These are phyloP conservation scores for Eragrostis curvula DNA, from an alignment of 176 grass and related monocot species.

Conservation along the genomic window DNA sequence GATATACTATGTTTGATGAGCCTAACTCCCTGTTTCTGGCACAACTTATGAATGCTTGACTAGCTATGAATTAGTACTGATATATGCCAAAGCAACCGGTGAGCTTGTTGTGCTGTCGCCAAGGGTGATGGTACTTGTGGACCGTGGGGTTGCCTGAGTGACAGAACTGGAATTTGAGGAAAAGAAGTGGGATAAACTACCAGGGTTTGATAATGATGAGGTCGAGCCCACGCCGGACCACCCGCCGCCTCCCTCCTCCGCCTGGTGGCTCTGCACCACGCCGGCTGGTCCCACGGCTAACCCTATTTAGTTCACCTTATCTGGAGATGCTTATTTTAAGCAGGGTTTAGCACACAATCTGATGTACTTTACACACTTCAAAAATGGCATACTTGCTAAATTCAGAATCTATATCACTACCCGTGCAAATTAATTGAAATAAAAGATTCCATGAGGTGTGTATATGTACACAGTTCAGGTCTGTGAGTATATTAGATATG, in stretches of 20 bases:
- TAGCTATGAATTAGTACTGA: too few relatives aligned
- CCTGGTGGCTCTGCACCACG: conserved; percentile 3
- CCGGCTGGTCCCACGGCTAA: background rate
- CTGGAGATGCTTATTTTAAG: conserved; percentile 5
- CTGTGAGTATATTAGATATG: background rate
- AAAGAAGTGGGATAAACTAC: conserved; percentile 4
- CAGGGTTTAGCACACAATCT: conserved; percentile 14
- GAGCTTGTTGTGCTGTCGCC: background rate
- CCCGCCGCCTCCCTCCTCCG: conserved; percentile 35
- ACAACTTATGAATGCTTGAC: background rate
- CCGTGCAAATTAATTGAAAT: background rate
- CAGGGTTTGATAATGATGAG: conserved; percentile 29
- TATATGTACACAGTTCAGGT: background rate
- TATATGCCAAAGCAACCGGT: background rate
- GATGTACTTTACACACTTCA: background rate
- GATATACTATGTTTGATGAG: background rate
- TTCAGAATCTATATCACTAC: background rate
- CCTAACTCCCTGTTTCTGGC: background rate
- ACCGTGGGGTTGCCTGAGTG: background rate
- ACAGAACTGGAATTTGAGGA: background rate
- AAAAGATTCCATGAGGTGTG: background rate
- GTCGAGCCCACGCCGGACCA: conserved; percentile 52
- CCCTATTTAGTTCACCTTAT: conserved; percentile 1
- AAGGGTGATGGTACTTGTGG: background rate
- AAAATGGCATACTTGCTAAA: background rate